Evolutionary conservation across 2,329 filamentous ascomycete species (phyloP), one percentile per base, ranked within the genome.

Genomic region (Ophiocordyceps sinensis): DNA sequence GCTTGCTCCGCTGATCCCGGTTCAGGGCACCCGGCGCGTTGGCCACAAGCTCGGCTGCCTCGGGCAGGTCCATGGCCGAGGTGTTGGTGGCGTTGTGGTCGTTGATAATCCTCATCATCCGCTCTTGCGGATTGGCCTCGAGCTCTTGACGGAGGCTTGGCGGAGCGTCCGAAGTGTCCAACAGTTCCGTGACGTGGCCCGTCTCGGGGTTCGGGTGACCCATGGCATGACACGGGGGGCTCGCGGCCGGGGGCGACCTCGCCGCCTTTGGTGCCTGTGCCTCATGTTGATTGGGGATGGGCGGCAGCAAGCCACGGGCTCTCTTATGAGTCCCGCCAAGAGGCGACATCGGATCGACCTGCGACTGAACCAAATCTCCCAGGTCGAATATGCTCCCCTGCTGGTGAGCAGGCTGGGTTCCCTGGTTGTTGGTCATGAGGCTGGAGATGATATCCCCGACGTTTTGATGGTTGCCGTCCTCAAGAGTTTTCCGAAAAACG

Each of bases 401-500:
- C 5, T 65, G 39, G 17, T 44, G 66, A 36, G 71, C 51, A 23
- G 58, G 46, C 44, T 62, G 60, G 43, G 64, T 63, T 31, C 60
- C 67, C 51, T 72, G 68, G 30, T 61, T 67, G 29, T 17, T 23
- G 15, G 82, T 76, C 43, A 91, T 80, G 44, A 84, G 75, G 48
- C 78, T 81, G 5, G 79, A 77, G 55, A 96, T 84, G 55, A 94
- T 81, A 50, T 93, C 88, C 42, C 83, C 79, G 35, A 96, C 74
- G 45, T 85, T 89, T 54, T 85, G 77, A 2, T 76, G 70, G 15
- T 75, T 74, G 28, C 79, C 79, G 30, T 88, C 85, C 56, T 95
- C 88, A 39, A 98, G 65, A 47, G 86, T 94, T 54, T 93, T 82
- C 47, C 94, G 83, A 63, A 96, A 98, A 35, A 98, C 89, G 12